Evolutionary conservation across 2,329 filamentous ascomycete species (phyloP), one percentile per base, ranked within the genome.

Genomic region (Ceratocystis variospora): DNA sequence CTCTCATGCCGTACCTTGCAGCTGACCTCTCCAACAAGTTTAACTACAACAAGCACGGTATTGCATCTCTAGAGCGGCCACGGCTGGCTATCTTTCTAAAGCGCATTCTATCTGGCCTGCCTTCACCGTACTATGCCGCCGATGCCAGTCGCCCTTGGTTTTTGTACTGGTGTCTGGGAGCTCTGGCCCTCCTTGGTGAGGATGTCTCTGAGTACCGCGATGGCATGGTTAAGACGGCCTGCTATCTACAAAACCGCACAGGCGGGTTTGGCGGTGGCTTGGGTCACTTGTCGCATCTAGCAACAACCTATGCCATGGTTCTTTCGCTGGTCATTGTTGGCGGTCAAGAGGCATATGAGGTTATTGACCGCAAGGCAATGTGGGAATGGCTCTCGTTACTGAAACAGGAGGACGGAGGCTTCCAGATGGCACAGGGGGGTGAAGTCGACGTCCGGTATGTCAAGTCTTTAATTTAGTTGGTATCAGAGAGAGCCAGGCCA

Each of bases 241-340:
- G 80, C 61, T 84, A 89, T 57, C 86, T 93, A 76, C 94, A 97
- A 76, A 95, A 96, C 75, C 75, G 79, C 25, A 80, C 80, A 17
- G 94, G 94, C 63, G 94, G 94, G 1, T 96, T 96, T 74, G 94
- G 91, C 64, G 94, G 93, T 69, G 92, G 94, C n/a, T 88, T 91
- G 74, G 91, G 93, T 33, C 94, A 97, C 74, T 81, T 84, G 70
- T 91, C 90, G 64, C 94, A 99, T 76, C 82, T 94, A 70, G 94
- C 94, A 67, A 87, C 89, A 61, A 90, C 89, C 0, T 99, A 97
- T 79, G 91, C 92, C 61, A 83, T 87, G 50, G 77, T 96, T 22
- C 81, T 99, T 67, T 85, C 88, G 59, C 79, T 99, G 63, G 84
- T 87, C 28, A 83, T 91, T 69, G 88, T 93, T 53, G 90, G 89